Base-by-base conservation (phyloP, 2,329 filamentous ascomycete species). In the Pestalotiopsis sp. region DNA sequence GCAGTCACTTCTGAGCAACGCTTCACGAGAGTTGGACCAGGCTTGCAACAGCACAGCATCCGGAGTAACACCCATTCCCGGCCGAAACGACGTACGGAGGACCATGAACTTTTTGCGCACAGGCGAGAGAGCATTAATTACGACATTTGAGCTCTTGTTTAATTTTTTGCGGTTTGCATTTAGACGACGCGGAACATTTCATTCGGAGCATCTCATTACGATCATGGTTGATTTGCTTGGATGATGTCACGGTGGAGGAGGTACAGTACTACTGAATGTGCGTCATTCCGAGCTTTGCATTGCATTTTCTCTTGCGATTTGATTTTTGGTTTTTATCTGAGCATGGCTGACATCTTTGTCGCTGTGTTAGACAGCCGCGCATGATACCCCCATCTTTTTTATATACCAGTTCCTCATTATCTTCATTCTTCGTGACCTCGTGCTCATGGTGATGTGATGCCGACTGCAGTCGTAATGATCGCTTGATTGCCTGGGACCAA, bases 361-460 rank as follows among this genome's bases (percentile, higher is more conserved):
- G 59, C 59, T 36, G 14, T 14, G 59, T 62, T n/a, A 20, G 27
- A 27, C 25, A 62, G 5, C n/a, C 20, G 59, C 31, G 59, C 27
- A 62, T 64, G 62, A 64, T 64, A 64, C 62, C 65, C 65, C 65
- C 14, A 52, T 52, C 25, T 39, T 62, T 17, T 58, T 25, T 64
- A 17, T 27, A 25, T 25, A 64, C 23, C 25, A 45, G 14, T 27
- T 38, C 23, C 17, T 63, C 27, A n/a, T 63, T n/a, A 23, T 45
- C 20, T 6, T 41, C 23, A 13, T 14, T 23, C 23, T 45, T 31
- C 14, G n/a, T 23, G 20, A 38, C 5, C 60, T 63, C 14, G 12
- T 78, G 74, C 83, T 65, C 81, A 56, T 57, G 56, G 56, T 59
- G 11, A 14, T 36, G 12, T 36, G 31, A 36, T 9, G 9, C 31